Conservation (phyloP, 2,329 filamentous ascomycete genomes). For the Trichoderma semiorbis region DNA sequence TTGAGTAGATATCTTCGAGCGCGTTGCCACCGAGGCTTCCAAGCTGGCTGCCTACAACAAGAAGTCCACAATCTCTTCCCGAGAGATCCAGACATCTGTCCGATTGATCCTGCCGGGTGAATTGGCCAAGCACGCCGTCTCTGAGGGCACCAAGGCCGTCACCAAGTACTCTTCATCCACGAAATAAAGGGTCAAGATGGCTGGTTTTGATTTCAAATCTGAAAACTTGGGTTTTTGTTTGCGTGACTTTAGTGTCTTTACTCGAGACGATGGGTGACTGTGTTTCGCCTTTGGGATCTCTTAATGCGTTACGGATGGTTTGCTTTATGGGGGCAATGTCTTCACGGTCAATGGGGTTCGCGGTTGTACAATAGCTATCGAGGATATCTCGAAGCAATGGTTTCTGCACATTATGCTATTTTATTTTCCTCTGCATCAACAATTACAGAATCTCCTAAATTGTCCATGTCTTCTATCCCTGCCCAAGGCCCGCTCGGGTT, state of each 20-base stretch:
- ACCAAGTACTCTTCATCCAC: slow-evolving; percentile 99
- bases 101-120: slow-evolving; percentile 97
- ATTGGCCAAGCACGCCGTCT: slow-evolving; percentile 98
- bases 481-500: slow-evolving; percentile 72
- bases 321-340: slow-evolving; percentile 65
- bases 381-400: slow-evolving; percentile 61
- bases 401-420: slow-evolving; percentile 54
- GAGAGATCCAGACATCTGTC: slow-evolving; percentile 99
- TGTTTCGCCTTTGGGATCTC: slow-evolving; percentile 47
- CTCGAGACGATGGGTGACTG: slow-evolving; percentile 43
- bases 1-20: slow-evolving; percentile 89
- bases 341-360: slow-evolving; percentile 68
- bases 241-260: slow-evolving; percentile 59
- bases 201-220: slow-evolving; percentile 54
- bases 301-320: slow-evolving; percentile 75
- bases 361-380: slow-evolving; percentile 70
- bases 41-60: slow-evolving; percentile 99
- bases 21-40: slow-evolving; percentile 95
- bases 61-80: slow-evolving; percentile 99
- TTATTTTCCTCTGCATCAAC: slow-evolving; percentile 12
- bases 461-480: slow-evolving; percentile 30
- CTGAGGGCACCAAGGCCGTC: slow-evolving; percentile 98
- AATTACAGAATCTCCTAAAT: slow-evolving; percentile 8
- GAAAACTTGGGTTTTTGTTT: slow-evolving; percentile 39
- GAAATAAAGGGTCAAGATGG: slow-evolving; percentile 66